Conservation (phyloP, 176 grass and related monocot species). For the Puya raimondii region DNA sequence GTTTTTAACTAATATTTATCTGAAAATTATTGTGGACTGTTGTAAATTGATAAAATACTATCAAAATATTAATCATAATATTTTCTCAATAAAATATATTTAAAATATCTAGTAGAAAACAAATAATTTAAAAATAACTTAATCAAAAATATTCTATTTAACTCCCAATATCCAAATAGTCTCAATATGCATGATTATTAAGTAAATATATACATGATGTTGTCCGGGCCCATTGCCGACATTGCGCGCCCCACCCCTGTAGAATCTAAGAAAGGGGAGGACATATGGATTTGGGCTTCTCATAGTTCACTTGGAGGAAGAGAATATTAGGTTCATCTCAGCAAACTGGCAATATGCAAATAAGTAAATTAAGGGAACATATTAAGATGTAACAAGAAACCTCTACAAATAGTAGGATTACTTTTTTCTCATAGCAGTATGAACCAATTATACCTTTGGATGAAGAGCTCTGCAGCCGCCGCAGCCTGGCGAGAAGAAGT, state of each 20-base stretch:
- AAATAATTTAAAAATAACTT: too few species aligned
- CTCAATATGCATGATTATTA: too few species aligned
- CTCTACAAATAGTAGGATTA: too few species aligned
- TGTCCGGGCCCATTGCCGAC: constrained; percentile 2
- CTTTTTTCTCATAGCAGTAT: background rate
- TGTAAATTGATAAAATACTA: too few species aligned
- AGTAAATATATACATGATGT: too few species aligned
- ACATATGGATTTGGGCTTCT: constrained; percentile 92
- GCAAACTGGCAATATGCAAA: constrained; percentile 76
- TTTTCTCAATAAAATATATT: too few species aligned
- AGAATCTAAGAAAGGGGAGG: constrained; percentile 91
- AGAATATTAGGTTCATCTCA: constrained; percentile 52
- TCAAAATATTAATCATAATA: too few species aligned
- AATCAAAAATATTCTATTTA: too few species aligned
- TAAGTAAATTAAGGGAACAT: background rate
- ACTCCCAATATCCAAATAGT: too few species aligned
- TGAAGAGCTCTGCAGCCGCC: constrained; percentile 25
- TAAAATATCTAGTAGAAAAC: too few species aligned
- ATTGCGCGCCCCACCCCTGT: constrained; percentile 56
- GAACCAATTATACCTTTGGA: background rate
- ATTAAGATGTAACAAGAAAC: background rate
- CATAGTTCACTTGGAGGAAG: constrained; percentile 88
- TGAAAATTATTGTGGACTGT: too few species aligned
- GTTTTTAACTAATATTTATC: too few species aligned
- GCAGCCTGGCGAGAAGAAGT: constrained; percentile 66